phyloP scores from a whole-genome alignment of 139 green algal genomes.

The Cymbomonas tetramitiformis region DNA sequence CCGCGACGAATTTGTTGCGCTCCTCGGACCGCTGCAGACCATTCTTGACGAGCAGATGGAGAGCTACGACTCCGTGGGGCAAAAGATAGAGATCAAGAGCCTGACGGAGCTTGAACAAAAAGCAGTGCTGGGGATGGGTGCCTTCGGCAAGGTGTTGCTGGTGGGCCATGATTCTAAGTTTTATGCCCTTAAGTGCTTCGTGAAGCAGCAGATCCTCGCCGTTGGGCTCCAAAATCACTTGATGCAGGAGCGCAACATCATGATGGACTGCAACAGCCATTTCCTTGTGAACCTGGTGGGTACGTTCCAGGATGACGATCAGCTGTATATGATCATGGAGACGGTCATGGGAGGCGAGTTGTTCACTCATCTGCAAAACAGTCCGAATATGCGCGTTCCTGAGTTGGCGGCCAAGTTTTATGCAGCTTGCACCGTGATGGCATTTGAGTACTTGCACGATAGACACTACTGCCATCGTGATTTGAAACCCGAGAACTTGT shows the following conservation, averaged over 20 bases:
- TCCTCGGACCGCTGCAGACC: too few species aligned
- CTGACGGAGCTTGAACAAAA: constrained; percentile 45
- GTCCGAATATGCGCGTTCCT: constrained; percentile 41
- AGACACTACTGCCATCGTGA: constrained; percentile 18
- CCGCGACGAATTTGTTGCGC: too few species aligned
- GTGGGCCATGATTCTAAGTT: neutral
- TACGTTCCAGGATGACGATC: constrained; percentile 38
- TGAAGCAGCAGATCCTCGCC: constrained; percentile 40
- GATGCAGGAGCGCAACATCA: constrained; percentile 45
- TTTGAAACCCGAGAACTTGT: constrained; percentile 76
- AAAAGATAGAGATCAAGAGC: neutral
- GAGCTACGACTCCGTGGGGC: too few species aligned
- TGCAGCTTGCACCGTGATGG: constrained; percentile 57
- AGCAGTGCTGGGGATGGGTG: constrained; percentile 60
- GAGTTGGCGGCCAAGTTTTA: constrained; percentile 69
- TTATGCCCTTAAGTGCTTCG: constrained; percentile 24
- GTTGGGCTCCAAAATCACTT: constrained; percentile 49
- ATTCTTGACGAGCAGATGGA: too few species aligned
- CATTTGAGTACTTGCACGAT: constrained; percentile 41
- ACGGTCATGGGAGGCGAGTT: constrained; percentile 78
- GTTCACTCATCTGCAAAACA: constrained; percentile 60
- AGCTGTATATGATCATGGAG: constrained; percentile 81
- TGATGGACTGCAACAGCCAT: constrained; percentile 46
- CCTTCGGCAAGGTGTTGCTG: constrained; percentile 72
- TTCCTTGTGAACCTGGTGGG: constrained; percentile 70